These are phyloP conservation scores for Kalmusia sp. DNA, from an alignment of 2,329 filamentous ascomycete species.

Conservation along the genomic window DNA sequence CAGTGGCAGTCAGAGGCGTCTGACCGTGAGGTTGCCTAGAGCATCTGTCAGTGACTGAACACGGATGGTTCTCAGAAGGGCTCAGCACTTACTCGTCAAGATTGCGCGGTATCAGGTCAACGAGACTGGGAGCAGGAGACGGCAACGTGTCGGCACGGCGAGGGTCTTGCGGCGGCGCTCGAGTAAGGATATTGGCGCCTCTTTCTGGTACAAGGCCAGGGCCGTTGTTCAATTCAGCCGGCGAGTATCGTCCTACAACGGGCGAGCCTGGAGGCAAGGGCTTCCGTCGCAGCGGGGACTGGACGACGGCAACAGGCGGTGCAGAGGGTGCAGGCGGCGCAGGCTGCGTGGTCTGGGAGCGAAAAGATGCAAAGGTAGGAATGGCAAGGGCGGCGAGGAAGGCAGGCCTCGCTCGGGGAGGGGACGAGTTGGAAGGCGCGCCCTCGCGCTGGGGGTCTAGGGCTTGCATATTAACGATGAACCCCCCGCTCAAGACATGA, in stretches of 20 bases:
- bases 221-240: constrained; percentile 51
- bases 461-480: constrained; percentile 42
- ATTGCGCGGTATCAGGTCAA: constrained; percentile 44
- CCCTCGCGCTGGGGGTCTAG: constrained; percentile 26
- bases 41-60: constrained; percentile 22
- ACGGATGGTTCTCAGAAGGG: constrained; percentile 2
- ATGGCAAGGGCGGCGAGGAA: constrained; percentile 50
- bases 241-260: constrained; percentile 52
- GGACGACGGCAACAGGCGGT: too few relatives aligned
- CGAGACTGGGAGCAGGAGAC: constrained; percentile 39
- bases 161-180: constrained; percentile 29
- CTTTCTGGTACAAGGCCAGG: constrained; percentile 31
- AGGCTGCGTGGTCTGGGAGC: constrained; percentile 51
- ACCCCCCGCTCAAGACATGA: constrained; percentile 36
- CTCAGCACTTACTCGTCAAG: constrained; percentile 45
- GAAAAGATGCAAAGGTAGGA: constrained; percentile 54
- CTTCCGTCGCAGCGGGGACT: constrained; percentile 59
- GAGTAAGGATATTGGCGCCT: constrained; percentile 19
- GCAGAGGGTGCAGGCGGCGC: constrained; percentile 39
- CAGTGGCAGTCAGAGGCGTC: constrained; percentile 35
- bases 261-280: constrained; percentile 61
- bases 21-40: constrained; percentile 44
- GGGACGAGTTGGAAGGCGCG: constrained; percentile 29
- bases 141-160: constrained; percentile 33
- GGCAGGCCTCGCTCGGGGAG: constrained; percentile 41